Conservation (phyloP, 306 rosid species). For the Styphnolobium japonicum region DNA sequence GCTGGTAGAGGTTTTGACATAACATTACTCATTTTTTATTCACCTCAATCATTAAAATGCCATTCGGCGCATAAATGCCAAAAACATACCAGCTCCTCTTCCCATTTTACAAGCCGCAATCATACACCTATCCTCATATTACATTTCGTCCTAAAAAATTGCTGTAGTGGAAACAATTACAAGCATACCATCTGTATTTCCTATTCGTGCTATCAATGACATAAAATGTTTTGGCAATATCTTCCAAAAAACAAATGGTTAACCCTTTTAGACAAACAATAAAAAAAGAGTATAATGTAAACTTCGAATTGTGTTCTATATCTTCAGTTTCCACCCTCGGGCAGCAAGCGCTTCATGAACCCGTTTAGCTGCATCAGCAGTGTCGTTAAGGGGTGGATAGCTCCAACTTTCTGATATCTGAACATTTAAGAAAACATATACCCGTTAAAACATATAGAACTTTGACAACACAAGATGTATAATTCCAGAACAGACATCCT, state of each 20-base stretch:
- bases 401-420: slow-evolving; percentile 98
- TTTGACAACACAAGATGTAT: background rate
- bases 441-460: background rate
- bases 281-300: background rate
- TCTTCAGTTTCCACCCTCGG: slow-evolving; percentile 89
- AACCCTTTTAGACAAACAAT: background rate
- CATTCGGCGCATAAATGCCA: too few relatives aligned
- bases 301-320: slow-evolving; percentile 26
- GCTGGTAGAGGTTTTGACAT: too few relatives aligned
- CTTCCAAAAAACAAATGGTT: slow-evolving; percentile 12
- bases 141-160: slow-evolving; percentile 23
- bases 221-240: background rate
- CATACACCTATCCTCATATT: slow-evolving; percentile 20
- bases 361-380: slow-evolving; percentile 75
- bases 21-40: slow-evolving; percentile 12
- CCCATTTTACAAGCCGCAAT: slow-evolving; percentile 44
- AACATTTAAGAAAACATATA: slow-evolving; percentile 13
- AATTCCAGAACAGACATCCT: background rate
- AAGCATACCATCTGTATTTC: slow-evolving; percentile 16
- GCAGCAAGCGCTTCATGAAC: slow-evolving; percentile 75
- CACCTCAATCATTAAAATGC: slow-evolving; percentile 27
- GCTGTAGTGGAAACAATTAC: slow-evolving; percentile 29
- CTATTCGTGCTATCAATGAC: slow-evolving; percentile 21
- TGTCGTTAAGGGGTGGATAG: slow-evolving; percentile 88
- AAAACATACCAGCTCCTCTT: slow-evolving; percentile 27